phyloP scores from a whole-genome alignment of 148 eudicot species.

The Camellia japonica region DNA sequence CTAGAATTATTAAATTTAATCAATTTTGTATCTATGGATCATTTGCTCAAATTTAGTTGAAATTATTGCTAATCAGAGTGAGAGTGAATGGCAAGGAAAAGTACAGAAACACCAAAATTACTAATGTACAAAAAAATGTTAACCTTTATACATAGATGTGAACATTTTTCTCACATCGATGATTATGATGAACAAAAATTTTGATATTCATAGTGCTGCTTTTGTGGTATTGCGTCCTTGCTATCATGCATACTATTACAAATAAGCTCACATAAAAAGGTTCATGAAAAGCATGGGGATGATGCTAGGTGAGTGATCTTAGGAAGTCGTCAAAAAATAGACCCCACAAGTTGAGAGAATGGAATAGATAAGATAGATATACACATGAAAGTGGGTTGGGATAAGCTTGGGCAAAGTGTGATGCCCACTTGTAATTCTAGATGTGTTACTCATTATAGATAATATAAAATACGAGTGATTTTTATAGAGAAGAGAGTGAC shows the following conservation, averaged over 20 bases:
- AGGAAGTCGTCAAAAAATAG: background rate
- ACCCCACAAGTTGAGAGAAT: constrained; percentile 19
- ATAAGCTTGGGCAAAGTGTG: constrained; percentile 34
- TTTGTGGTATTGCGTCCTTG: too few species aligned
- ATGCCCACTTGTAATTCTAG: constrained; percentile 15
- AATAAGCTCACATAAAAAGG: background rate
- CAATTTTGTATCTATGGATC: too few species aligned
- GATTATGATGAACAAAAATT: too few species aligned
- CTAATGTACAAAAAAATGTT: too few species aligned
- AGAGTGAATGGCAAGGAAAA: too few species aligned
- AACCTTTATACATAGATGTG: too few species aligned
- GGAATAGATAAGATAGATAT: background rate
- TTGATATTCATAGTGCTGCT: too few species aligned
- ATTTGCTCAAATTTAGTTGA: too few species aligned
- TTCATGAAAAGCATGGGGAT: background rate
- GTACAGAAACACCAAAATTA: too few species aligned
- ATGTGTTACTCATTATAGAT: background rate
- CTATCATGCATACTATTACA: background rate
- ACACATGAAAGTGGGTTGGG: background rate
- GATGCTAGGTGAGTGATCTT: background rate
- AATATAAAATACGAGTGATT: background rate
- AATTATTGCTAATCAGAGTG: too few species aligned
- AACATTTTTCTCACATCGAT: too few species aligned
- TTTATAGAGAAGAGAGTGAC: background rate
- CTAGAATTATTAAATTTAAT: too few species aligned